These are phyloP conservation scores for Coemansia sp. DNA, from an alignment of 192 early-diverging fungal genomes.

Conservation along the genomic window DNA sequence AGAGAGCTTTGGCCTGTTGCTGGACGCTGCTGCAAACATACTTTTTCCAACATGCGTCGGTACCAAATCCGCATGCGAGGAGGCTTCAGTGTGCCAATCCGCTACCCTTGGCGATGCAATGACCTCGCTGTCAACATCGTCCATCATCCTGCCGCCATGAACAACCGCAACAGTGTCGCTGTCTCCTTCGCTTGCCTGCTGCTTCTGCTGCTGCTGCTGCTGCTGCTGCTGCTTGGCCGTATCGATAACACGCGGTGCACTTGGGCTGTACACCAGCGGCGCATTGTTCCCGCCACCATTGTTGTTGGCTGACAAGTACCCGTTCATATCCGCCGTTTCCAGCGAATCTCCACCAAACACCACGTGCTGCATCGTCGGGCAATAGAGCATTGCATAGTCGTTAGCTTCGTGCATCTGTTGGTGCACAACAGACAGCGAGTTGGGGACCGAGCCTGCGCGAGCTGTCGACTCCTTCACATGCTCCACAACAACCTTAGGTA, in stretches of 20 bases:
- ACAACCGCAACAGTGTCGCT: neutral
- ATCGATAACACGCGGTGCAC: slow-evolving; percentile 28
- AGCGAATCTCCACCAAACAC: slow-evolving; percentile 32
- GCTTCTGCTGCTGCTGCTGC: slow-evolving; percentile 1
- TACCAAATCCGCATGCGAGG: neutral
- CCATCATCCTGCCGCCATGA: slow-evolving; percentile 1
- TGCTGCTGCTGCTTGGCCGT: neutral
- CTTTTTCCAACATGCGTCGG: slow-evolving; percentile 17
- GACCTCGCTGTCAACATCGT: slow-evolving; percentile 25
- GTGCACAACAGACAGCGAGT: slow-evolving; percentile 28
- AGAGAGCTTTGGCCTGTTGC: slow-evolving; percentile 40
- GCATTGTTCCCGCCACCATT: neutral
- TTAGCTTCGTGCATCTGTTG: neutral
- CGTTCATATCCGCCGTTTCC: slow-evolving; percentile 6
- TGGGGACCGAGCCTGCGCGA: slow-evolving; percentile 7
- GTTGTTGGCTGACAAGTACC: neutral
- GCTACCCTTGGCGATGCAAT: slow-evolving; percentile 9
- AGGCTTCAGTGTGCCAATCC: too few relatives aligned
- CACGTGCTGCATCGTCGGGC: slow-evolving; percentile 52
- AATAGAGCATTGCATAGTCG: slow-evolving; percentile 55
- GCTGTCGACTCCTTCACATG: neutral
- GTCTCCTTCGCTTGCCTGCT: neutral
- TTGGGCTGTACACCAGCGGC: neutral
- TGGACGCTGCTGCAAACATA: neutral
- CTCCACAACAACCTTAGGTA: too few relatives aligned